Evolutionary conservation across 1,284 basidiomycete species (phyloP).

Genomic region (Exobasidium cylindrosporum): DNA sequence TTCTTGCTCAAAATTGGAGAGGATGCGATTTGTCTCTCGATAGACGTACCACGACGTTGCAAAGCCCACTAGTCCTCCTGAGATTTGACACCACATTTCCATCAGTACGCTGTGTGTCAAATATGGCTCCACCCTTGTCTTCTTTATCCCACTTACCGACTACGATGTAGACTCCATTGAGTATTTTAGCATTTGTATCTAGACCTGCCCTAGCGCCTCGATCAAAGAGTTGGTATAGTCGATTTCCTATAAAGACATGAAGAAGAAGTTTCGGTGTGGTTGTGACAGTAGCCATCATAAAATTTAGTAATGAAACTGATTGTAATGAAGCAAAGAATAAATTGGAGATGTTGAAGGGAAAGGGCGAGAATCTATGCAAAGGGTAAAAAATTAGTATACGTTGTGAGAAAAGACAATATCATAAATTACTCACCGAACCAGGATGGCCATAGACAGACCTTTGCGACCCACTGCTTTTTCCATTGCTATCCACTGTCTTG

Average conservation of each 20-base stretch:
- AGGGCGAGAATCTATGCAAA: slow-evolving; percentile 34
- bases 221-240: slow-evolving; percentile 45
- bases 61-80: slow-evolving; percentile 4
- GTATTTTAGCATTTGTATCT: slow-evolving; percentile 16
- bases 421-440: slow-evolving; percentile 21
- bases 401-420: slow-evolving; percentile 7
- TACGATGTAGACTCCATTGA: slow-evolving; percentile 33
- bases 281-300: slow-evolving; percentile 35
- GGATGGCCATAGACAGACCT: slow-evolving; percentile 40
- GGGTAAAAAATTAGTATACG: slow-evolving; percentile 2
- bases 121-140: background rate
- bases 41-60: slow-evolving; percentile 15
- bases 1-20: background rate
- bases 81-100: background rate
- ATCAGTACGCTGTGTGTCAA: too few relatives aligned
- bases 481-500: slow-evolving; percentile 26
- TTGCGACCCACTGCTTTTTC: slow-evolving; percentile 34
- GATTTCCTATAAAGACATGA: slow-evolving; percentile 47
- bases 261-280: slow-evolving; percentile 50
- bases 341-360: slow-evolving; percentile 41
- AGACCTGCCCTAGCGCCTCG: slow-evolving; percentile 25
- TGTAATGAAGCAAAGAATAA: slow-evolving; percentile 37
- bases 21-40: slow-evolving; percentile 10
- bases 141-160: slow-evolving; percentile 13
- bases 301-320: slow-evolving; percentile 31